These are phyloP conservation scores for Cytidiella melzeri DNA, from an alignment of 768 basidiomycete genomes.

Conservation along the genomic window DNA sequence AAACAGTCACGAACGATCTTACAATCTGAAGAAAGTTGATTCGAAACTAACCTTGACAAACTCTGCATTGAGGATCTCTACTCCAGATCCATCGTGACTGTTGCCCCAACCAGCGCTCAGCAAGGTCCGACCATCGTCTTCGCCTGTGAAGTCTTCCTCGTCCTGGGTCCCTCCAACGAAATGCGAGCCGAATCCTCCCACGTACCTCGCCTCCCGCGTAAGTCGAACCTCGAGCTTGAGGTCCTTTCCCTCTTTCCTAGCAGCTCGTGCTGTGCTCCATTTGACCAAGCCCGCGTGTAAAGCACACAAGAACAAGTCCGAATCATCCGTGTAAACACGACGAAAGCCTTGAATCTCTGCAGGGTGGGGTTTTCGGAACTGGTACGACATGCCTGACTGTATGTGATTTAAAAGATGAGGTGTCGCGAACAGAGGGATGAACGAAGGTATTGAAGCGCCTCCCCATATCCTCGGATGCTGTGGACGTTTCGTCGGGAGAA, in stretches of 20 bases:
- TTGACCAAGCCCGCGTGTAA: conserved; percentile 54
- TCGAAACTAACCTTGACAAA: conserved; percentile 52
- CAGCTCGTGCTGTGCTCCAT: conserved; percentile 36
- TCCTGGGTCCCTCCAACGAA: conserved; percentile 8
- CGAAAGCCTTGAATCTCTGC: conserved; percentile 28
- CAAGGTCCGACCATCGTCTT: conserved; percentile 24
- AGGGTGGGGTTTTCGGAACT: conserved; percentile 18
- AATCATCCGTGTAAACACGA: conserved; percentile 76
- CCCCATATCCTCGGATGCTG: conserved; percentile 62
- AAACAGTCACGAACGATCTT: too few species aligned
- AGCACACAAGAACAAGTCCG: conserved; percentile 62
- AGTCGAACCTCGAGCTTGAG: conserved; percentile 37
- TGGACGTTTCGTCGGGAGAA: conserved; percentile 52
- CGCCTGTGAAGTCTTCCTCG: not conserved
- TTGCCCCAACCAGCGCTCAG: conserved; percentile 63
- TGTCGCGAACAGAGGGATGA: conserved; percentile 23
- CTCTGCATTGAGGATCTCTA: conserved; percentile 61
- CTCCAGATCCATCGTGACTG: conserved; percentile 70
- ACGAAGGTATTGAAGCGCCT: conserved; percentile 44
- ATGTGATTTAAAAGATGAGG: conserved; percentile 16
- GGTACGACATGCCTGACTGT: conserved; percentile 16
- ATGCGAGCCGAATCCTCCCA: conserved; percentile 34
- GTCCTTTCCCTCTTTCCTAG: conserved; percentile 33
- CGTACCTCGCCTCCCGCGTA: conserved; percentile 37
- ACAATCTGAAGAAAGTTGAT: too few species aligned